A percentile compares a stretch with the other conserved stretches of the same genome.
Evolutionary conservation across 2,329 filamentous ascomycete species (phyloP).

Genomic region (Ophiocordyceps camponoti-rufipedis): DNA sequence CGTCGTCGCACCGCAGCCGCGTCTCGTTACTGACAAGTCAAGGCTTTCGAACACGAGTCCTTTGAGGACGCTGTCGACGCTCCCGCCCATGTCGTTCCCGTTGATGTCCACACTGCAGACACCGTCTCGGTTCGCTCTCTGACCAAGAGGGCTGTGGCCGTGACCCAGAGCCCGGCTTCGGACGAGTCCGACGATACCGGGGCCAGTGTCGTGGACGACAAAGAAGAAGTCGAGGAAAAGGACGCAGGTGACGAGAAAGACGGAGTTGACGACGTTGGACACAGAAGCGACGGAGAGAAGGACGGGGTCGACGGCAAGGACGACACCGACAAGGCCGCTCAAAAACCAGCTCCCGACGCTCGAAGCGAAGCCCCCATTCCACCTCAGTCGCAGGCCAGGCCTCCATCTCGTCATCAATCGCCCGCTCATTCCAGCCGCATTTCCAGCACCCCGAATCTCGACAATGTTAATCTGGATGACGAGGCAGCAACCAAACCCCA

Average conservation of each 20-base stretch:
- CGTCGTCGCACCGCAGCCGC: conserved; percentile 1
- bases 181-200: conserved; percentile 6
- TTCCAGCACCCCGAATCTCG: conserved; percentile 28
- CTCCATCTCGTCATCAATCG: conserved; percentile 13
- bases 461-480: conserved; percentile 51
- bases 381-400: conserved; percentile 6
- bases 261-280: conserved; percentile 1
- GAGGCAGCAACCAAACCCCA: conserved; percentile 20
- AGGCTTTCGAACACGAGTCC: conserved; percentile 18
- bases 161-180: conserved; percentile 14
- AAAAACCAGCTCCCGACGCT: neutral
- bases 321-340: neutral
- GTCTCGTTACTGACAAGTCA: conserved; percentile 3
- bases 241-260: neutral
- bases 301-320: conserved; percentile 1
- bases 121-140: conserved; percentile 46
- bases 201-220: conserved; percentile 2
- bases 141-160: conserved; percentile 25
- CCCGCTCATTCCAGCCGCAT: conserved; percentile 23
- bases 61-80: conserved; percentile 82
- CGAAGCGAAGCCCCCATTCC: neutral
- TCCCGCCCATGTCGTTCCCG: conserved; percentile 19
- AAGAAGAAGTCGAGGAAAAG: conserved; percentile 1
- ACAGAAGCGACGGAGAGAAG: neutral
- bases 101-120: conserved; percentile 12